phyloP scores from a whole-genome alignment of 2,329 filamentous ascomycete species.

The Didymella pinodella region DNA sequence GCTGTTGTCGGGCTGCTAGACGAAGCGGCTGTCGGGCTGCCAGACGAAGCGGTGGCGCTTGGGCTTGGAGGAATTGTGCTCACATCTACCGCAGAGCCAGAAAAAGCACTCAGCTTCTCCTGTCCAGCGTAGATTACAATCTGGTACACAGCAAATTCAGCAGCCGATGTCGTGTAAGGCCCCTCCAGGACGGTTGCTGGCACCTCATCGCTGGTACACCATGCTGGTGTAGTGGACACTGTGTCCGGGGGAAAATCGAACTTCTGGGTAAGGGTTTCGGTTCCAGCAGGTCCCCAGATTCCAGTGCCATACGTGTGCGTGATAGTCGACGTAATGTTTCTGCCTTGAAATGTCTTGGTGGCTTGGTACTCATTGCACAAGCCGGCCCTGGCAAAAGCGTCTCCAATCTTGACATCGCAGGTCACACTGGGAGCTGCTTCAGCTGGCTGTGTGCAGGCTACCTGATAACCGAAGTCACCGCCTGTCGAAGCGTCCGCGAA shows the following conservation, averaged over 20 bases:
- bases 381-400: constrained; percentile 3
- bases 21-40: background rate
- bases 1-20: background rate
- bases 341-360: background rate
- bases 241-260: background rate
- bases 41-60: background rate
- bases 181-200: background rate
- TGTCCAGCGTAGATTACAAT: constrained; percentile 16
- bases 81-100: background rate
- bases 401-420: background rate
- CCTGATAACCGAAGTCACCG: background rate
- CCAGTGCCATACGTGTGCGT: constrained; percentile 17
- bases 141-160: constrained; percentile 9
- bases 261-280: constrained; percentile 1
- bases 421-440: background rate
- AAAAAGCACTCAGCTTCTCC: constrained; percentile 16
- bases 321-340: background rate
- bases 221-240: constrained; percentile 8
- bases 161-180: background rate
- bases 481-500: background rate
- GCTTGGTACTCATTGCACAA: constrained; percentile 5
- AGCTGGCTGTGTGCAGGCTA: constrained; percentile 8
- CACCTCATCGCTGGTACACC: constrained; percentile 14
- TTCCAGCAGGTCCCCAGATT: constrained; percentile 9
- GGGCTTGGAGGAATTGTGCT: constrained; percentile 2